These are phyloP conservation scores for Eucalyptus sideroxylon DNA, from an alignment of 345 rosid genomes.

Conservation along the genomic window DNA sequence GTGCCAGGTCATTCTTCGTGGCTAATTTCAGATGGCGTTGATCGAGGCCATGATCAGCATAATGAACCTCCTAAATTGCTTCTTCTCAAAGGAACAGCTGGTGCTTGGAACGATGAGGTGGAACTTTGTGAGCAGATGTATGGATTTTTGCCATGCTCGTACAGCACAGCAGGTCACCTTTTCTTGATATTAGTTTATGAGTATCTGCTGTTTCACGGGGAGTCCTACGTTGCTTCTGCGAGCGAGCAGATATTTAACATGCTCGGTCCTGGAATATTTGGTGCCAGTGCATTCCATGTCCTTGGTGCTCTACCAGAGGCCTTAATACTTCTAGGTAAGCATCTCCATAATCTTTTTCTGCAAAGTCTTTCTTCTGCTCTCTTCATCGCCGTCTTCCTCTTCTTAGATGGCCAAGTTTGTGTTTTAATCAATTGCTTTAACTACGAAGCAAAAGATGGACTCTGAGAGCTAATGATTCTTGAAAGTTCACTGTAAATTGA, in stretches of 20 bases:
- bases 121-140: slow-evolving; percentile 9
- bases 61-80: neutral
- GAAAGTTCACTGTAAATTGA: neutral
- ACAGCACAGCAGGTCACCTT: slow-evolving; percentile 3
- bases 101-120: neutral
- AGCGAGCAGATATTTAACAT: slow-evolving; percentile 9
- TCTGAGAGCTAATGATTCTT: neutral
- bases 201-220: slow-evolving; percentile 12
- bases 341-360: neutral
- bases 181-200: slow-evolving; percentile 8
- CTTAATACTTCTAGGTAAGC: slow-evolving; percentile 11
- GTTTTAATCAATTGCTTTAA: neutral
- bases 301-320: slow-evolving; percentile 17
- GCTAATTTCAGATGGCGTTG: neutral
- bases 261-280: slow-evolving; percentile 16
- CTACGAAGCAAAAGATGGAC: neutral
- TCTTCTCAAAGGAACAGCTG: neutral
- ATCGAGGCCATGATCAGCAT: neutral
- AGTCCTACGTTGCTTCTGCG: slow-evolving; percentile 5
- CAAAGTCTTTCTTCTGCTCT: neutral
- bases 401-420: neutral
- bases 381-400: neutral
- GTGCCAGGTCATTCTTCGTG: neutral
- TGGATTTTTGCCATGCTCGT: slow-evolving; percentile 17
- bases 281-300: slow-evolving; percentile 10